Evolutionary conservation across 108 stramenopile species (phyloP), one percentile per base, ranked within the genome.

Genomic region (Skeletonema tropicum): DNA sequence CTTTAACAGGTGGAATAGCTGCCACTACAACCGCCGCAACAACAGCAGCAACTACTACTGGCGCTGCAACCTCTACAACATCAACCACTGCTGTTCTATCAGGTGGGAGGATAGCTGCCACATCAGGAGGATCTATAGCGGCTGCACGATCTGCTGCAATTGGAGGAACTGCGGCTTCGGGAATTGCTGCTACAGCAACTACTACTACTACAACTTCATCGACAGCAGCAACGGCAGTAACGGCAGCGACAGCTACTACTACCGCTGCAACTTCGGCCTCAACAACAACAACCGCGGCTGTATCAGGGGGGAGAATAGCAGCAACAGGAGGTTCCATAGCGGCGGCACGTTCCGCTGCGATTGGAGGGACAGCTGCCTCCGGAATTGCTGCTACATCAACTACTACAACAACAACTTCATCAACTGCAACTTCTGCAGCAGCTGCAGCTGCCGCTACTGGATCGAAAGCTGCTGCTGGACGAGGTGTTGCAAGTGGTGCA

Each of bases 251-350:
- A 6, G 57, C 46, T 11, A 21, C 25, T 33, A 35, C 68, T 7
- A 36, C 29, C 15, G 49, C 68, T 6, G 32, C 49, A 11, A 6
- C 52, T 23, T 32, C 68, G 10, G 55, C 70, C 4, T n/a, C 57
- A 1, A 4, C 70, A 0, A 29, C 57, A 1, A 36, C 57, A 12
- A 55, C 70, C 0, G 57, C 70, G 3, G 33, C 57, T 1, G 8
- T 59, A 17, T 58, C 70, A 19, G 70, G 57, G 13, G 58, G 70
- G 12, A 58, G 70, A 25, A 38, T 38, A 39, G 58, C 57, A 19
- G 70, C 70, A 21, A 26, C 57, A 5, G 70, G 70, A 35, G 70
- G 70, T 3, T 39, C 70, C 15, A 38, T 60, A 23, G 70, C 38
- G 5, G 70, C 35, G 5, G 57, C 70, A 23, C 23, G 57, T 8